Conservation (phyloP, 306 rosid genomes). For the Pueraria montana region DNA sequence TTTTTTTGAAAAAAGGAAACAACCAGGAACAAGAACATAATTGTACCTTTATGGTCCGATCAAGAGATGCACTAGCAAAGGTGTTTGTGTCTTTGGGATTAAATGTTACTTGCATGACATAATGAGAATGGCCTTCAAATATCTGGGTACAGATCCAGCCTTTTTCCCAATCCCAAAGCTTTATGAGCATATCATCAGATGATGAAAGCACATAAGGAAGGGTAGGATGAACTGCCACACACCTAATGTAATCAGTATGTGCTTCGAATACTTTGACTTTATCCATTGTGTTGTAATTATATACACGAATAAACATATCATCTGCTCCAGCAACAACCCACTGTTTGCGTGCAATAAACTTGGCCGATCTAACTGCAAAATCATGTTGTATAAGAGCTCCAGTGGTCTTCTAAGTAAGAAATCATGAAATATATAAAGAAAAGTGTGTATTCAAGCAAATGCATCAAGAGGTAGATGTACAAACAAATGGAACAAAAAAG, state of each 20-base stretch:
- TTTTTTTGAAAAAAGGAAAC: conserved; percentile 14
- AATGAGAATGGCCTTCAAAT: conserved; percentile 99
- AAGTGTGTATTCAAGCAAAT: conserved; percentile 34
- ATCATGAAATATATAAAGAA: not conserved
- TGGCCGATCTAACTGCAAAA: conserved; percentile 97
- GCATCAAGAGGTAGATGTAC: conserved; percentile 38
- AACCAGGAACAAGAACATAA: conserved; percentile 34
- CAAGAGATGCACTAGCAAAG: conserved; percentile 99
- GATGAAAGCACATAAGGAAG: conserved; percentile 97
- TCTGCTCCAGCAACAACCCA: conserved; percentile 99
- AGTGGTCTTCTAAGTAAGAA: conserved; percentile 27
- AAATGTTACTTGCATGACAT: conserved; percentile 99
- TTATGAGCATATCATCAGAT: conserved; percentile 99
- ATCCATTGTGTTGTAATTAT: conserved; percentile 99
- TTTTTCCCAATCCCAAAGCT: conserved; percentile 99
- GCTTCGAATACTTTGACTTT: conserved; percentile 96
- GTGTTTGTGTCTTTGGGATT: conserved; percentile 99
- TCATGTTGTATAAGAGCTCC: conserved; percentile 38
- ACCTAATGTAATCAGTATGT: conserved; percentile 97
- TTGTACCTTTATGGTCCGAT: conserved; percentile 96
- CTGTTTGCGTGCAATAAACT: conserved; percentile 94
- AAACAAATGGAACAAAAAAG: not conserved
- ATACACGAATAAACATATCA: conserved; percentile 97
- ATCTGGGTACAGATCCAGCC: conserved; percentile 99
- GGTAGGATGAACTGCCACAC: conserved; percentile 98